Conservation (phyloP, 2,329 filamentous ascomycete genomes). For the Geosmithia putterillii region DNA sequence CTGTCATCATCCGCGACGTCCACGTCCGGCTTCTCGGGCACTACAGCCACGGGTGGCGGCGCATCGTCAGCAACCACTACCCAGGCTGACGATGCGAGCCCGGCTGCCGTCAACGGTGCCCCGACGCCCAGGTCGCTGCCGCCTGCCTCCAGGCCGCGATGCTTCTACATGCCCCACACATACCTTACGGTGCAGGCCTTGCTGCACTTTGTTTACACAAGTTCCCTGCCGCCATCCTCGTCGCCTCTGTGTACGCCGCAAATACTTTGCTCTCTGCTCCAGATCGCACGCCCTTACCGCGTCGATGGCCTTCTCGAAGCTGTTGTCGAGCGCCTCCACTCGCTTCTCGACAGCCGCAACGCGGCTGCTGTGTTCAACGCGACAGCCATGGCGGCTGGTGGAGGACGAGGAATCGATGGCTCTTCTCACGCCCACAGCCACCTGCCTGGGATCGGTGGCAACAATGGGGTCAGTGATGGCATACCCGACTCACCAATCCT, state of each 20-base stretch:
- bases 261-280: slow-evolving; percentile 87
- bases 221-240: slow-evolving; percentile 63
- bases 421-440: slow-evolving; percentile 45
- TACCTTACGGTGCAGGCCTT: slow-evolving; percentile 80
- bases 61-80: not conserved
- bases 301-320: slow-evolving; percentile 88
- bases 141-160: slow-evolving; percentile 61
- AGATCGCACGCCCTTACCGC: slow-evolving; percentile 86
- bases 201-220: slow-evolving; percentile 89
- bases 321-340: slow-evolving; percentile 81
- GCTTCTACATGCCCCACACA: slow-evolving; percentile 88
- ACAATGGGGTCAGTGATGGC: slow-evolving; percentile 5
- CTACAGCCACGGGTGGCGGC: slow-evolving; percentile 10
- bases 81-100: slow-evolving; percentile 27
- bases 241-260: slow-evolving; percentile 84
- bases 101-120: slow-evolving; percentile 34
- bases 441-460: slow-evolving; percentile 12
- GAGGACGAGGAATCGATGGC: slow-evolving; percentile 70
- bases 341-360: slow-evolving; percentile 82
- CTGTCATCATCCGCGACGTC: slow-evolving; percentile 14
- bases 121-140: slow-evolving; percentile 45
- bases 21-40: slow-evolving; percentile 30
- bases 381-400: slow-evolving; percentile 92
- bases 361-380: slow-evolving; percentile 97
- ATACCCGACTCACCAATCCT: slow-evolving; percentile 14